phyloP scores from a whole-genome alignment of 208 protist species.

The Wallacemonas sp. region DNA sequence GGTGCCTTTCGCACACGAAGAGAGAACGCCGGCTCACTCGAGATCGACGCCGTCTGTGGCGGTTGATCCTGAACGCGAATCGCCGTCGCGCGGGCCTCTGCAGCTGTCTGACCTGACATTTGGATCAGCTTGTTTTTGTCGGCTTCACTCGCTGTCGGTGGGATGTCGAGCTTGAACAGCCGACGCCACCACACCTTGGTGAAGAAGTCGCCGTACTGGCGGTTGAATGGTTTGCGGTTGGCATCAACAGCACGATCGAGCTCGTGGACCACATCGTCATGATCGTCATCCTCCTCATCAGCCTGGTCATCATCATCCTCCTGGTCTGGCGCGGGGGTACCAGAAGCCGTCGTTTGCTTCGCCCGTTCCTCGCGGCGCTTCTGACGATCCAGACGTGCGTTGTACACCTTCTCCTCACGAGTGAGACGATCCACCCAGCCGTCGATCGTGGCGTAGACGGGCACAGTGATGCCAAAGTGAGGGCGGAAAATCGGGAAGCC shows the following conservation, averaged over 20 bases:
- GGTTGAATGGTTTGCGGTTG: constrained; percentile 29
- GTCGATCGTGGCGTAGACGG: constrained; percentile 36
- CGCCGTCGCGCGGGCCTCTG: not conserved
- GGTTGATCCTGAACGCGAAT: not conserved
- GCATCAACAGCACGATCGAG: constrained; percentile 22
- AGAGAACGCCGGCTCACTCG: constrained; percentile 5
- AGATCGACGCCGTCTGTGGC: too few relatives aligned
- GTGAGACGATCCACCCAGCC: constrained; percentile 23
- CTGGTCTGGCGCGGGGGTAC: too few relatives aligned
- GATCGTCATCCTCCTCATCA: not conserved
- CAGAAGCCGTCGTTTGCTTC: too few relatives aligned
- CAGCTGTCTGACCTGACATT: not conserved
- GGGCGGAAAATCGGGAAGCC: constrained; percentile 40
- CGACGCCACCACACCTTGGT: constrained; percentile 34
- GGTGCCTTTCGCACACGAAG: constrained; percentile 30
- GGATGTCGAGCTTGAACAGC: constrained; percentile 35
- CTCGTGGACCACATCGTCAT: not conserved
- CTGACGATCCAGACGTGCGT: not conserved
- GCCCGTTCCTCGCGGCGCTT: not conserved
- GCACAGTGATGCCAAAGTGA: constrained; percentile 41
- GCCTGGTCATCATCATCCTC: not conserved
- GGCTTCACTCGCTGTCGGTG: constrained; percentile 20
- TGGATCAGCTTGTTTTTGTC: constrained; percentile 16
- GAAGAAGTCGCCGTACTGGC: constrained; percentile 36
- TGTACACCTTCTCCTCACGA: constrained; percentile 12